Evolutionary conservation across 768 basidiomycete species (phyloP), one percentile per base, ranked within the genome.

Genomic region (Lactarius psammicola): DNA sequence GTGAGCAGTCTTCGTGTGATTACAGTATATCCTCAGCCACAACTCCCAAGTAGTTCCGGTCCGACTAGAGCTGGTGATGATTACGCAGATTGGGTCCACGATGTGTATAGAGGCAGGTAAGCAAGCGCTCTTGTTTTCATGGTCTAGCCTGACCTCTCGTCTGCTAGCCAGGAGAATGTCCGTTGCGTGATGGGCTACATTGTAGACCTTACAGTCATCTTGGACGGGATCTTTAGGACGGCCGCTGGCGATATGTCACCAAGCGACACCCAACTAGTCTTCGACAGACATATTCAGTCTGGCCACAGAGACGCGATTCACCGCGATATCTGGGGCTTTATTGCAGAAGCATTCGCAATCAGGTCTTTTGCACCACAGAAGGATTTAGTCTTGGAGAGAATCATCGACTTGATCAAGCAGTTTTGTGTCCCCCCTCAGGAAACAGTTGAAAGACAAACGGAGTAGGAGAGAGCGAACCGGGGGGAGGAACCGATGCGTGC

Each of bases 131-230:
- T 7, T 17, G 33, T 8, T 10, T 11, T 34, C 9, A 23, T 30
- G 9, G 20, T 23, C 23, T n/a, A 3, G 20, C 2, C n/a, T 60
- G 17, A 56, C 17, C 26, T 28, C 17, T 60, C 17, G 26, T 49
- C 31, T 49, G 26, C 11, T 59, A 65, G 64, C 3, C 10, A 18
- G 1, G 59, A 65, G 53, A 36, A 65, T 44, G 17, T 60, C 8
- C 36, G 54, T n/a, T 36, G 33, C 20, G 54, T 56, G n/a, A 46
- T 60, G 59, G 59, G 59, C 34, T 65, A 65, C 53, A 60, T 65
- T 23, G 59, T 65, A 23, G 28, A 56, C 49, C 56, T 66, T 30
- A 66, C 46, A 6, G 46, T 57, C 8, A 51, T 62, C 20, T n/a
- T 57, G 17, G 15, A 28, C 10, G 8, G 18, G 4, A 7, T 66